Base-by-base conservation (phyloP, 2,329 filamentous ascomycete genomes). In the Cytospora piceicola region DNA sequence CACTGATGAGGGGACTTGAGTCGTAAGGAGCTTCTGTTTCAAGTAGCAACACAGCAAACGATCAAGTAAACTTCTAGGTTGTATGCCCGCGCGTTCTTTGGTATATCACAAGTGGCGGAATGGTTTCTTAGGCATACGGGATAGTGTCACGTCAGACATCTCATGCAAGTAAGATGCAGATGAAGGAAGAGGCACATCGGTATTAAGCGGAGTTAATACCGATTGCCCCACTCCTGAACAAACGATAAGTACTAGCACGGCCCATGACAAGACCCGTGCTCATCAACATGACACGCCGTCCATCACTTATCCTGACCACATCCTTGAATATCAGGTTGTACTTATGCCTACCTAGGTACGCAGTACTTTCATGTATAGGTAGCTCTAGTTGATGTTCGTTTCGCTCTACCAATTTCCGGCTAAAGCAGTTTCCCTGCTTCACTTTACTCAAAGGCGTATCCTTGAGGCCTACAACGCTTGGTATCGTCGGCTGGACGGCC, bases 131-230 rank as follows among this genome's bases (percentile, higher is more conserved):
- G 20, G 46, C n/a, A 9, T 49, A 12, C 11, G 46, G n/a, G 2
- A 49, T 49, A 14, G 22, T 11, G 46, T 49, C 46, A 49, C 46
- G 46, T 49, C n/a, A 49, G 46, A 4, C 11, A 9, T n/a, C 46
- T 49, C 46, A 24, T 49, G n/a, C 46, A 24, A 24, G 46, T 22
- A 8, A 14, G 46, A 49, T 49, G 46, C 12, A 24, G 17, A 24
- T 6, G 11, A 60, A 22, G 27, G 46, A 20, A 17, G 24, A n/a
- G 22, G 24, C 12, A 36, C 56, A 59, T 53, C 62, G 62, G 62
- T 22, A 36, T 39, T 58, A 64, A 53, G n/a, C 62, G 62, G 62
- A 59, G 46, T 64, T 64, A 58, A 22, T 20, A 42, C 22, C 46
- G 17, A 24, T 4, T 36, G 55, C 54, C 62, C 61, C 60, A 49